Conservation (phyloP, 495 filamentous ascomycete genomes). For the Penicillium subrubescens region DNA sequence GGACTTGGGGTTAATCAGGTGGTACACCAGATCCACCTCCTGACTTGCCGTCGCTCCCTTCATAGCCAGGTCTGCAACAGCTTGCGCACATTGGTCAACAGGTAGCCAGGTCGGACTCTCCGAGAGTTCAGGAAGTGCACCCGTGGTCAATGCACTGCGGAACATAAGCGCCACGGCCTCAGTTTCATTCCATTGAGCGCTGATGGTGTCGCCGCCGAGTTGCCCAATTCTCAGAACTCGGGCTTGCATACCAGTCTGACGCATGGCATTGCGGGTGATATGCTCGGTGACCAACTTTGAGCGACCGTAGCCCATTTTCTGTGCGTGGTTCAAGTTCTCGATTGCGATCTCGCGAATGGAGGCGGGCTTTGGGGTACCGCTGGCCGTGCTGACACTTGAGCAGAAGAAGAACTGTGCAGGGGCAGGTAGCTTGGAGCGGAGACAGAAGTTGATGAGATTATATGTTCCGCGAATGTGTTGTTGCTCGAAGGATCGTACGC, state of each 20-base stretch:
- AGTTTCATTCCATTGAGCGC: slow-evolving; percentile 62
- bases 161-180: slow-evolving; percentile 69
- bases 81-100: slow-evolving; percentile 35
- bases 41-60: background rate
- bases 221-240: slow-evolving; percentile 62
- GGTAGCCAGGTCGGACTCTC: slow-evolving; percentile 59
- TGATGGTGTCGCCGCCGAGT: slow-evolving; percentile 57
- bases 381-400: slow-evolving; percentile 58
- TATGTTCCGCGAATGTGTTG: slow-evolving; percentile 60
- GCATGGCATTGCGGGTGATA: slow-evolving; percentile 46
- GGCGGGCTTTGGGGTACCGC: slow-evolving; percentile 31
- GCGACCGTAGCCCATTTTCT: slow-evolving; percentile 58
- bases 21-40: slow-evolving; percentile 46
- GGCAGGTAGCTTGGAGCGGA: slow-evolving; percentile 33
- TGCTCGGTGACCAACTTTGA: slow-evolving; percentile 68
- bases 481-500: slow-evolving; percentile 58
- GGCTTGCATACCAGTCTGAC: slow-evolving; percentile 33
- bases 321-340: slow-evolving; percentile 48
- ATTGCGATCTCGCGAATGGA: slow-evolving; percentile 52
- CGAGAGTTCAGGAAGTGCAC: slow-evolving; percentile 54
- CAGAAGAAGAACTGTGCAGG: slow-evolving; percentile 58
- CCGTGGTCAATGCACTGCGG: slow-evolving; percentile 47
- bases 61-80: slow-evolving; percentile 29
- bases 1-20: slow-evolving; percentile 50
- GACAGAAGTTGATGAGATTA: slow-evolving; percentile 62